Percentiles rank a stretch among this genome's conserved stretches.
These are phyloP conservation scores for Stylosanthes scabra DNA, from an alignment of 331 rosid species.

Conservation along the genomic window DNA sequence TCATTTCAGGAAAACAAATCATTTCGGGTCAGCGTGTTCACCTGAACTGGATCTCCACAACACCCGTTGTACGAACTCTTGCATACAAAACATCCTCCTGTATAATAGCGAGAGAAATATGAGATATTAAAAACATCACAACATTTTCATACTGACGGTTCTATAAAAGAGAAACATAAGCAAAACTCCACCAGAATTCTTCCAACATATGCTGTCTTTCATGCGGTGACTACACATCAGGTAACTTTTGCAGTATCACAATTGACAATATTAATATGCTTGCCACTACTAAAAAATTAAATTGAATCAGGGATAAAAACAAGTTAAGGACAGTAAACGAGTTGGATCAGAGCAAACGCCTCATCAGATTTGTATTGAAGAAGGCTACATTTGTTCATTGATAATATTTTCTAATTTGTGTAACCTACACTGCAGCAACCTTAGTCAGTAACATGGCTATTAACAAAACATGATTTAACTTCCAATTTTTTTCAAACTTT, in stretches of 20 bases:
- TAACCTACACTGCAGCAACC: no score
- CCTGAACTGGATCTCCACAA: slow-evolving; percentile 99
- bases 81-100: slow-evolving; percentile 98
- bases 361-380: not conserved
- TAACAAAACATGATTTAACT: not conserved
- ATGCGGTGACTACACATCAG: not conserved
- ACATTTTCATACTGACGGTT: not conserved
- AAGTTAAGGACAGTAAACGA: not conserved
- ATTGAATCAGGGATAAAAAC: not conserved
- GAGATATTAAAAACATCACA: not conserved
- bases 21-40: slow-evolving; percentile 42
- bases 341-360: not conserved
- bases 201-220: not conserved
- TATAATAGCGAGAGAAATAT: slow-evolving; percentile 25
- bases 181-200: no score
- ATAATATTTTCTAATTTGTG: no score
- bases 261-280: slow-evolving; percentile 3
- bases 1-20: slow-evolving; percentile 25
- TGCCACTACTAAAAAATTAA: slow-evolving; percentile 17
- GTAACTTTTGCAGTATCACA: slow-evolving; percentile 17
- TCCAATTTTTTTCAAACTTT: not conserved
- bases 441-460: not conserved
- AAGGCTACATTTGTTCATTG: not conserved
- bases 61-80: slow-evolving; percentile 98
- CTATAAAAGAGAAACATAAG: no score